Percentiles rank a stretch among this genome's conserved stretches.
phyloP scores from a whole-genome alignment of 257 asterid species.

The Nicotiana attenuata region DNA sequence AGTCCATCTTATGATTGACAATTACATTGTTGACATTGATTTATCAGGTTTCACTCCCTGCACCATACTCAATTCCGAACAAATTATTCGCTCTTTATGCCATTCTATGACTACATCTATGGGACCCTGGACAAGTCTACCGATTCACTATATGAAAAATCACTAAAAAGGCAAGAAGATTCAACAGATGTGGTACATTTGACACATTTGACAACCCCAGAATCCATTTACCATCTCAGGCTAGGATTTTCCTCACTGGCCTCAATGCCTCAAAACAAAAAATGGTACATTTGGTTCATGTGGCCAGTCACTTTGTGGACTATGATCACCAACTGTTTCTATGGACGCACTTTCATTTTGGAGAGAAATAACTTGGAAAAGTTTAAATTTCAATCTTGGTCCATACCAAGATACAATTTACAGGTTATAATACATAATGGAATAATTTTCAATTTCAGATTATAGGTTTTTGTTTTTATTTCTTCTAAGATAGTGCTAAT shows the following conservation, averaged over 20 bases:
- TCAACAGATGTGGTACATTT: conserved; percentile 44
- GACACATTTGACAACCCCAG: conserved; percentile 57
- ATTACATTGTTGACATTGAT: neutral
- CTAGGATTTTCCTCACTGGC: conserved; percentile 55
- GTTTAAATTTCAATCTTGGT: conserved; percentile 49
- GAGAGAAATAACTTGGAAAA: conserved; percentile 32
- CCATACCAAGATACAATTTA: conserved; percentile 40
- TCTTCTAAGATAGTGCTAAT: neutral
- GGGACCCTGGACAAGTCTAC: conserved; percentile 46
- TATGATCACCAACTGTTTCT: conserved; percentile 26
- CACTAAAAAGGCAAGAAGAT: conserved; percentile 39
- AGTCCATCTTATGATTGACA: neutral
- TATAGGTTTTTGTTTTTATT: neutral
- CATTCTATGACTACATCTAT: conserved; percentile 50
- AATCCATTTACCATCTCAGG: conserved; percentile 48
- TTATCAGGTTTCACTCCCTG: conserved; percentile 52
- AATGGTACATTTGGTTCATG: conserved; percentile 19
- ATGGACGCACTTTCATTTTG: conserved; percentile 29
- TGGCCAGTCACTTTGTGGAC: conserved; percentile 45
- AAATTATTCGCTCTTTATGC: conserved; percentile 58
- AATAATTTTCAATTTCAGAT: neutral
- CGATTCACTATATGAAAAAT: conserved; percentile 27
- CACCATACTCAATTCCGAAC: conserved; percentile 70
- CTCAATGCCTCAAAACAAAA: conserved; percentile 34
- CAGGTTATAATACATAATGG: conserved; percentile 27